A percentile compares a stretch with the other conserved stretches of the same genome.
phyloP scores from a whole-genome alignment of 345 rosid species.

The Arabidopsis arenosa region DNA sequence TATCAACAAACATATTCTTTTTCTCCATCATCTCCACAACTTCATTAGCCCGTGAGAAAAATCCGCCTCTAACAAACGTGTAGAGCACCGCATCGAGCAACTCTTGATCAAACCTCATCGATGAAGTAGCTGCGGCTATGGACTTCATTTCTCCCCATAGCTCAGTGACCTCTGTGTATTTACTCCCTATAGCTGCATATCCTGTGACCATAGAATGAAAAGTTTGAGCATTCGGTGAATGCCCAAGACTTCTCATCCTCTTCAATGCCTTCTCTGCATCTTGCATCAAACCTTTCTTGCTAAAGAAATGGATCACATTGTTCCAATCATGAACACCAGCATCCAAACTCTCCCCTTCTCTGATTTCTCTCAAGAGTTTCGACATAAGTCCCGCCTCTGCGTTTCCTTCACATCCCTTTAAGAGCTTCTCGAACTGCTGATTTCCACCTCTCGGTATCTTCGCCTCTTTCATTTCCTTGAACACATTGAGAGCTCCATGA shows the following conservation, averaged over 20 bases:
- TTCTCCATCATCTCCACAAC: slow-evolving; percentile 84
- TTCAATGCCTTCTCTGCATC: slow-evolving; percentile 92
- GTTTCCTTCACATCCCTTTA: slow-evolving; percentile 67
- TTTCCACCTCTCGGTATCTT: slow-evolving; percentile 64
- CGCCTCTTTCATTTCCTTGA: slow-evolving; percentile 81
- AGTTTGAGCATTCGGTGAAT: slow-evolving; percentile 86
- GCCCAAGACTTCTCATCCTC: slow-evolving; percentile 88
- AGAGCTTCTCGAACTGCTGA: slow-evolving; percentile 67
- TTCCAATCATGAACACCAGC: slow-evolving; percentile 90
- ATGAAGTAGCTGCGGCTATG: slow-evolving; percentile 64
- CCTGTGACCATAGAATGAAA: slow-evolving; percentile 96
- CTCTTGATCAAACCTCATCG: slow-evolving; percentile 89
- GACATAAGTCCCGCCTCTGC: slow-evolving; percentile 79
- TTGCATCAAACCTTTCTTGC: slow-evolving; percentile 87
- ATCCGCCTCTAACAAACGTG: slow-evolving; percentile 90
- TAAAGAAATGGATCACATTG: slow-evolving; percentile 85
- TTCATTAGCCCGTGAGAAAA: slow-evolving; percentile 80
- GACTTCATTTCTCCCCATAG: slow-evolving; percentile 98
- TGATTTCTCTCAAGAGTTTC: slow-evolving; percentile 81
- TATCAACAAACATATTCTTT: slow-evolving; percentile 84
- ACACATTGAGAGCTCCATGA: slow-evolving; percentile 72
- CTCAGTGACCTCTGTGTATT: slow-evolving; percentile 87
- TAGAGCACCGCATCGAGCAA: slow-evolving; percentile 89
- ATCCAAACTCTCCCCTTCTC: slow-evolving; percentile 75
- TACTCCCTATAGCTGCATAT: slow-evolving; percentile 86